Conservation (phyloP, 2,329 filamentous ascomycete species). For the Phaeosphaeriaceae sp. region DNA sequence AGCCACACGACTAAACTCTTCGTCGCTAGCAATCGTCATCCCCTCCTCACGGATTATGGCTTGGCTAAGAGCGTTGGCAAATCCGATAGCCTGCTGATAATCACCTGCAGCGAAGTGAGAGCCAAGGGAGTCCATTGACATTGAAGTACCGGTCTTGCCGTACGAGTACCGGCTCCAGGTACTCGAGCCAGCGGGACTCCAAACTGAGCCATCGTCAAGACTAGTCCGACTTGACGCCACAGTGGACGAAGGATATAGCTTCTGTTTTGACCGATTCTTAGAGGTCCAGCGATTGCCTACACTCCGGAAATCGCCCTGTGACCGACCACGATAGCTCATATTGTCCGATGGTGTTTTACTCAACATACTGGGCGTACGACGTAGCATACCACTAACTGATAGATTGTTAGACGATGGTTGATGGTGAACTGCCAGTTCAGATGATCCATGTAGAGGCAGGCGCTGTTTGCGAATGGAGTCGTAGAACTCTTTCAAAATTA, state of each 20-base stretch:
- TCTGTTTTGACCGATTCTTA: constrained; percentile 82
- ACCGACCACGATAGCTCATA: constrained; percentile 73
- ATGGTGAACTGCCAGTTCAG: constrained; percentile 55
- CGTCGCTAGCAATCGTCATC: constrained; percentile 59
- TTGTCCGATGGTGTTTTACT: constrained; percentile 92
- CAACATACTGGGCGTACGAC: constrained; percentile 85
- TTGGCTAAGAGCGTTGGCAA: constrained; percentile 94
- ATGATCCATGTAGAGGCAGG: constrained; percentile 82
- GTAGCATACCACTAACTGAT: constrained; percentile 74
- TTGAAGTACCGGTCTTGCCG: constrained; percentile 86
- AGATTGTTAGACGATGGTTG: constrained; percentile 65
- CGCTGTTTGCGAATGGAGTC: constrained; percentile 84
- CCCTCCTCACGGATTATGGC: constrained; percentile 92
- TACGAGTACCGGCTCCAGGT: constrained; percentile 95
- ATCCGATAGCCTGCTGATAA: constrained; percentile 95
- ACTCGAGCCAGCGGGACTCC: constrained; percentile 90
- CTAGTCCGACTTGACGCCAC: constrained; percentile 92
- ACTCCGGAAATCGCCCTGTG: constrained; percentile 65
- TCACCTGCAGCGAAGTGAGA: constrained; percentile 77
- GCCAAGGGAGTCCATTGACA: constrained; percentile 89
- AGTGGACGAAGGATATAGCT: constrained; percentile 76
- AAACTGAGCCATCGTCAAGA: constrained; percentile 89
- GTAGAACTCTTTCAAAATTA: constrained; percentile 92
- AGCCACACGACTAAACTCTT: constrained; percentile 65
- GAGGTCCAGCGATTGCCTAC: constrained; percentile 77